Conservation (phyloP, 1,139 yeast genomes). For the Pichia sp. region DNA sequence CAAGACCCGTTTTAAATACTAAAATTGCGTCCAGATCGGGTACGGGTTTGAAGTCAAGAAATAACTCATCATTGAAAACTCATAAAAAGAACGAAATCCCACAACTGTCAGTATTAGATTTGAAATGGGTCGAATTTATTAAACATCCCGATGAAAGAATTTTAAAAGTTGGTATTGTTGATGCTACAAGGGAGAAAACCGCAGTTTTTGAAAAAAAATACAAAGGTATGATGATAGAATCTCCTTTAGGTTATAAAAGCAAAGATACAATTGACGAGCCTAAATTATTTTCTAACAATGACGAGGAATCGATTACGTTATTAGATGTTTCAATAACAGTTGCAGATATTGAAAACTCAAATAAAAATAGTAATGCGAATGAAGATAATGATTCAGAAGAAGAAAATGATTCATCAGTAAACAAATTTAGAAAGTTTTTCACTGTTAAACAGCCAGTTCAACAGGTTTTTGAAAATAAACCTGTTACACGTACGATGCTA, state of each 20-base stretch:
- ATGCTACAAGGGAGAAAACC: slow-evolving; percentile 35
- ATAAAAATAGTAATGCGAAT: slow-evolving; percentile 17
- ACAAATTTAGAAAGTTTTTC: slow-evolving; percentile 31
- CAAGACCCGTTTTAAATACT: slow-evolving; percentile 46
- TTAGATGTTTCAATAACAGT: slow-evolving; percentile 3
- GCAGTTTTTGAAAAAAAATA: slow-evolving; percentile 51
- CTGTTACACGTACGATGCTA: slow-evolving; percentile 22
- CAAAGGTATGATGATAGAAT: slow-evolving; percentile 52
- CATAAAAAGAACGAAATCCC: slow-evolving; percentile 34
- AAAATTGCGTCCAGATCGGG: slow-evolving; percentile 29
- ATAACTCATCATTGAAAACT: slow-evolving; percentile 17
- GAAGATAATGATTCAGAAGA: not conserved
- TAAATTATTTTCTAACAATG: slow-evolving; percentile 10
- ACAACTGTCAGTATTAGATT: slow-evolving; percentile 54
- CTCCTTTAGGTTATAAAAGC: slow-evolving; percentile 45
- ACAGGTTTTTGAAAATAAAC: slow-evolving; percentile 4
- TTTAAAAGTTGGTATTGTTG: slow-evolving; percentile 50
- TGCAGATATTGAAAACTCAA: slow-evolving; percentile 18
- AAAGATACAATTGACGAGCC: slow-evolving; percentile 20
- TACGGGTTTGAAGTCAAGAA: slow-evolving; percentile 10
- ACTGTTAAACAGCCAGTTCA: slow-evolving; percentile 15
- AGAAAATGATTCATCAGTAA: slow-evolving; percentile 16
- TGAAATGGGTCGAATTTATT: slow-evolving; percentile 61
- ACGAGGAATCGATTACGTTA: slow-evolving; percentile 23
- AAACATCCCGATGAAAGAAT: slow-evolving; percentile 65